Base-by-base conservation (phyloP, 2,329 filamentous ascomycete species). In the Microcyclospora tardicrescens region DNA sequence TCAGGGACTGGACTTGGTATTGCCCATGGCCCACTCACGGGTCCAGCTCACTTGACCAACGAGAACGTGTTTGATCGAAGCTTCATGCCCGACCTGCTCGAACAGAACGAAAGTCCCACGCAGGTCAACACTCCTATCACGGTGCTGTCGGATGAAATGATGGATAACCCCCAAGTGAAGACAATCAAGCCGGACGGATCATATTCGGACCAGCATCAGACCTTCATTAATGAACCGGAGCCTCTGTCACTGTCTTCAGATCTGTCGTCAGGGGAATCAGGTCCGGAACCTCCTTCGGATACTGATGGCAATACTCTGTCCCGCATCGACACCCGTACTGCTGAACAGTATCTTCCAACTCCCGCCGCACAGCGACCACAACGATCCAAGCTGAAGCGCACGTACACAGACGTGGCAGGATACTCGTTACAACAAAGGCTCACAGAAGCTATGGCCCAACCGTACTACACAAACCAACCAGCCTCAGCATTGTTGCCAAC, bases 51-150 rank as follows among this genome's bases (percentile, higher is more conserved):
- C 39, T 56, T 82, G 44, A 75, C 81, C 36, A 75, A 74, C 30
- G 77, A 78, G 37, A 94, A 95, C 54, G 64, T 91, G 1, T 95
- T 96, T 54, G 89, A 96, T 16, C 79, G 73, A 55, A 79, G 79
- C 45, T 95, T 95, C 56, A 56, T 62, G 28, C 58, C 64, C 27
- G 37, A 42, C 15, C 37, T 40, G n/a, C 35, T 49, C 33, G 45
- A 46, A 16, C 28, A 40, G 31, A 49, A 48, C 24, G 61, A 63
- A 33, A 68, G 67, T 46, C 65, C 67, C 6, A 60, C 61, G 38
- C 59, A 53, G 41, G 53, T 64, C 43, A 40, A 36, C 8, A 43
- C 40, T 24, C 44, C 45, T 14, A 44, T 43, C 9, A 45, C 37
- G 2, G 14, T 32, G 12, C 12, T 15, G 6, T 5, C 30, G 5